Evolutionary conservation across 805 yeast genomes (phyloP).

Genomic region (Candida palmyrensis): DNA sequence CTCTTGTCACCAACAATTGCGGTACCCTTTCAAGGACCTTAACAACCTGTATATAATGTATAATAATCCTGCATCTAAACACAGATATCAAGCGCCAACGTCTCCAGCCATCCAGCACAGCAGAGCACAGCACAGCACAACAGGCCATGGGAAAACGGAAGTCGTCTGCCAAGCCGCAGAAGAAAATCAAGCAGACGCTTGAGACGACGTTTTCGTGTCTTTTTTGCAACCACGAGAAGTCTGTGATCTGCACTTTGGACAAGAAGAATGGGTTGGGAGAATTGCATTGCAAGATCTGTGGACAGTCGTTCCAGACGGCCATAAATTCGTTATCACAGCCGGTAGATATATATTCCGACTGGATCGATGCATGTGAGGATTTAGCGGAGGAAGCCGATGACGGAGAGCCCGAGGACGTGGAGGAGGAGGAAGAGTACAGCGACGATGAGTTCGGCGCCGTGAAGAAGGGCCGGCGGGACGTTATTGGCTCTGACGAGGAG

Average conservation of each 20-base stretch:
- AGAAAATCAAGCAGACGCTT: conserved; percentile 68
- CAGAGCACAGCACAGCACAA: conserved; percentile 1
- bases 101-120: neutral
- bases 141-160: conserved; percentile 79
- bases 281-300: conserved; percentile 86
- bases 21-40: no score
- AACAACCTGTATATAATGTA: no score
- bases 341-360: conserved; percentile 90
- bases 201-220: conserved; percentile 85
- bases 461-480: conserved; percentile 13
- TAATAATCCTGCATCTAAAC: no score
- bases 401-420: conserved; percentile 15
- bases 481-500: conserved; percentile 27
- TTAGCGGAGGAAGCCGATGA: conserved; percentile 61
- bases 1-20: no score
- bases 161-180: conserved; percentile 76
- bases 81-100: no score
- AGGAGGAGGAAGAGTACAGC: conserved; percentile 25
- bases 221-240: conserved; percentile 92
- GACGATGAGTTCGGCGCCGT: conserved; percentile 27
- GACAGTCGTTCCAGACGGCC: conserved; percentile 86
- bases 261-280: conserved; percentile 82
- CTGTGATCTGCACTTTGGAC: conserved; percentile 84
- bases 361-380: conserved; percentile 96
- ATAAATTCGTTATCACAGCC: conserved; percentile 84